Percentiles rank a stretch among this genome's conserved stretches.
Evolutionary conservation across 192 early-diverging fungal genomes (phyloP).

Genomic region (Backusella liffmaniae): DNA sequence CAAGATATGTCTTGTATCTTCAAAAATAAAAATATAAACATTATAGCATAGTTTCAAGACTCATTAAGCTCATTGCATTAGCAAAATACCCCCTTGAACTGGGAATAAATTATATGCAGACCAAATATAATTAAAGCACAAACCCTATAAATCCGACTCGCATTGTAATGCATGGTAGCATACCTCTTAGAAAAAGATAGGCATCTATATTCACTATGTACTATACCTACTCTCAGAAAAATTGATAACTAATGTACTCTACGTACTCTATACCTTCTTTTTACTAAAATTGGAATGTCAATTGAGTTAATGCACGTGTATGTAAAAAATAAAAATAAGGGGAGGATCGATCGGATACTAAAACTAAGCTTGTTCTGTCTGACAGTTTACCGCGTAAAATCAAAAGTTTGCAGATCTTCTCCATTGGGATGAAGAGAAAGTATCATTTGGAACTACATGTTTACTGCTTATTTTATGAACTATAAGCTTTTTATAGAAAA

Average conservation of each 20-base stretch:
- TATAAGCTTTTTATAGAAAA: neutral
- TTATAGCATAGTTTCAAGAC: neutral
- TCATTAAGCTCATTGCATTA: neutral
- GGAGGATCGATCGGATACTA: neutral
- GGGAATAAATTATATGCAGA: neutral
- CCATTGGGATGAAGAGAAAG: neutral
- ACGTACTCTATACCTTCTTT: neutral
- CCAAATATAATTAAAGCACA: neutral
- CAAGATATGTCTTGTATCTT: neutral
- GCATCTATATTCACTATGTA: neutral
- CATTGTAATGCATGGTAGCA: neutral
- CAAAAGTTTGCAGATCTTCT: neutral
- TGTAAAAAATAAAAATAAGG: neutral
- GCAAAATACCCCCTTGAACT: neutral
- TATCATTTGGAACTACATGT: neutral
- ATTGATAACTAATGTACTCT: neutral
- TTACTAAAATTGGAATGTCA: neutral
- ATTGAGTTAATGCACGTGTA: neutral
- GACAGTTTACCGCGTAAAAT: constrained; percentile 1
- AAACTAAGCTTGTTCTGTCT: neutral
- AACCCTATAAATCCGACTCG: neutral
- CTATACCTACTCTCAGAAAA: neutral
- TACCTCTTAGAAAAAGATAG: neutral
- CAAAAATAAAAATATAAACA: neutral
- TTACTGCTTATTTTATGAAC: neutral